Evolutionary conservation across 306 rosid genomes (phyloP), one percentile per base, ranked within the genome.

Genomic region (Ziziphus jujuba): DNA sequence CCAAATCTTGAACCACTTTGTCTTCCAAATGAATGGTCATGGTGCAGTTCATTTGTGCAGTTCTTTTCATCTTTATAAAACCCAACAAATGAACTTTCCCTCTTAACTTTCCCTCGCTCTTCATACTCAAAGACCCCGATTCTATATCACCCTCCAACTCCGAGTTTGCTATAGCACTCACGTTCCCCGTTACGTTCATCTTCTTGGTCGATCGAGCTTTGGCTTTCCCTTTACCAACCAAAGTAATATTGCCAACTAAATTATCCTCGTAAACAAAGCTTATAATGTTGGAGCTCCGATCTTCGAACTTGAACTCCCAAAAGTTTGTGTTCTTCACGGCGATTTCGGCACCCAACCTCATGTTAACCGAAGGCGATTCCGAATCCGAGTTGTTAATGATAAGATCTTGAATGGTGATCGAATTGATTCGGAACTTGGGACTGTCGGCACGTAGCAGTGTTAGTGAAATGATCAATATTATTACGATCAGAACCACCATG

Each of bases 31-130:
- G 36, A 55, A 67, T 22, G 4, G 44, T 45, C 33, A 74, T 38
- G 22, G 56, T 74, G 57, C 64, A 60, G 22, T 31, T 74, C 79
- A 67, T 66, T 31, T 74, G 51, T 8, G 69, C 73, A 15, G 51
- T 22, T 40, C 45, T 61, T 25, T 54, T 74, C 69, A 21, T 51
- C 79, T 60, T 52, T 10, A 67, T 38, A 69, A 74, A 20, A 56
- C 45, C 20, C 79, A 74, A 51, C 69, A 67, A 60, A 34, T 60
- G 65, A 14, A 74, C 73, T 57, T 43, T 74, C 48, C 79, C 73
- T 5, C 24, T 67, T 28, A 61, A 9, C 59, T 67, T 60, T 14
- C 28, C 38, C 21, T 59, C 8, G 36, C 64, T 15, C 36, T 23
- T 66, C 35, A 74, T 23, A 36, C n/a, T 51, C 73, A 67, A 57